phyloP scores from a whole-genome alignment of 1,284 basidiomycete genomes.

The Pholiota adiposa region DNA sequence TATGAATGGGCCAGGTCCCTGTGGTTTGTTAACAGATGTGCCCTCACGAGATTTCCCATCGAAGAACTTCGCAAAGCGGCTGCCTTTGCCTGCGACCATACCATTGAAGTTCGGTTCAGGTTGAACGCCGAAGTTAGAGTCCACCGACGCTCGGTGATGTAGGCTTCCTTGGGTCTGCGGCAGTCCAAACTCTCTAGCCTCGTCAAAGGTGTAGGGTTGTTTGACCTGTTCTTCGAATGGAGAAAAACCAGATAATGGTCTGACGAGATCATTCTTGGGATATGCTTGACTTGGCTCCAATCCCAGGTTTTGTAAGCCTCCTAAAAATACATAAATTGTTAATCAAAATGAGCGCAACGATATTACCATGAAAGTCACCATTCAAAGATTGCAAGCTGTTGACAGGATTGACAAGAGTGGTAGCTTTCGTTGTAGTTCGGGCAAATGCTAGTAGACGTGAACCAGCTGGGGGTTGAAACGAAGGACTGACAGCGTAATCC shows the following conservation, averaged over 20 bases:
- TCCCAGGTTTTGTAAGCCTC: slow-evolving; percentile 15
- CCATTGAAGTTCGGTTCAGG: slow-evolving; percentile 34
- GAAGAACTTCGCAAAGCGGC: slow-evolving; percentile 83
- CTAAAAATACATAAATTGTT: neutral
- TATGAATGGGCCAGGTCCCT: slow-evolving; percentile 40
- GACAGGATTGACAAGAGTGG: slow-evolving; percentile 2
- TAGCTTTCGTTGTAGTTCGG: slow-evolving; percentile 39
- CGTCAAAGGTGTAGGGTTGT: slow-evolving; percentile 38
- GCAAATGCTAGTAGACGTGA: slow-evolving; percentile 74
- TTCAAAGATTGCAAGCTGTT: slow-evolving; percentile 23
- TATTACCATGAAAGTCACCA: too few relatives aligned
- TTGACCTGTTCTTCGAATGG: slow-evolving; percentile 58
- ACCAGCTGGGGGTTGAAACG: slow-evolving; percentile 67
- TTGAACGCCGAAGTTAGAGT: slow-evolving; percentile 23
- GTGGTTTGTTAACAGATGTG: slow-evolving; percentile 39
- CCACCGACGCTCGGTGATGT: slow-evolving; percentile 21
- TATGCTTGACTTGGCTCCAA: slow-evolving; percentile 27
- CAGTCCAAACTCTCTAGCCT: slow-evolving; percentile 37
- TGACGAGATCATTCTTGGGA: slow-evolving; percentile 34
- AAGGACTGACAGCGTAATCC: slow-evolving; percentile 13
- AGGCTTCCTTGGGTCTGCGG: slow-evolving; percentile 23
- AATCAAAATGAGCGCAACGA: too few relatives aligned
- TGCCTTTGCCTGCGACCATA: slow-evolving; percentile 63
- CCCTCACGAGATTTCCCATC: slow-evolving; percentile 68
- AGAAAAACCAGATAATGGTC: slow-evolving; percentile 47